A percentile compares a stretch with the other conserved stretches of the same genome.
These are phyloP conservation scores for Cladosporium sp. DNA, from an alignment of 2,329 filamentous ascomycete species.

Conservation along the genomic window DNA sequence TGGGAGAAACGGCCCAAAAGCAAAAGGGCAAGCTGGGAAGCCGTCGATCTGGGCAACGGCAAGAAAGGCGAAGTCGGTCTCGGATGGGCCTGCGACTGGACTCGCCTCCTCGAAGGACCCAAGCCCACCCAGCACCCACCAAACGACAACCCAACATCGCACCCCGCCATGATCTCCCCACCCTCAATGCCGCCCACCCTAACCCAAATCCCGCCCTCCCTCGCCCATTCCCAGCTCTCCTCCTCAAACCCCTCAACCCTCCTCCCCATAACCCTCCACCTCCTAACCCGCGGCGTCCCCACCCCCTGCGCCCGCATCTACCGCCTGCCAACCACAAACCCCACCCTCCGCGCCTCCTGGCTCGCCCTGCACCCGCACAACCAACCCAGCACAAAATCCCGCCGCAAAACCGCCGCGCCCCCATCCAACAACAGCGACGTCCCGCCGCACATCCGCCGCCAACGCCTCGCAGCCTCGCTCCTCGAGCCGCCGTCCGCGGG, in stretches of 20 bases:
- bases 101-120: background rate
- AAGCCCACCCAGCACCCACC: background rate
- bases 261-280: conserved; percentile 59
- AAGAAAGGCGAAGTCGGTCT: conserved; percentile 75
- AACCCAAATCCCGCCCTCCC: conserved; percentile 2
- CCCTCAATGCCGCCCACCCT: background rate
- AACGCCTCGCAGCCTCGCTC: conserved; percentile 36
- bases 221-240: too few relatives aligned
- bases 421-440: conserved; percentile 24
- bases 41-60: conserved; percentile 65
- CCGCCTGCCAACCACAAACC: conserved; percentile 57
- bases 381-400: conserved; percentile 6
- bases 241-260: too few relatives aligned
- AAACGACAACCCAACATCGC: background rate
- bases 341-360: conserved; percentile 63
- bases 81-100: conserved; percentile 78
- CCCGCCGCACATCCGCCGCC: conserved; percentile 40
- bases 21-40: conserved; percentile 69
- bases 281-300: conserved; percentile 65
- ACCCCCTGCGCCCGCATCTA: conserved; percentile 74
- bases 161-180: background rate
- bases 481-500: conserved; percentile 37
- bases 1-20: conserved; percentile 78
- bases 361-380: conserved; percentile 48
- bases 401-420: conserved; percentile 20